Evolutionary conservation across 1,284 basidiomycete species (phyloP).

Genomic region (Malassezia japonica): DNA sequence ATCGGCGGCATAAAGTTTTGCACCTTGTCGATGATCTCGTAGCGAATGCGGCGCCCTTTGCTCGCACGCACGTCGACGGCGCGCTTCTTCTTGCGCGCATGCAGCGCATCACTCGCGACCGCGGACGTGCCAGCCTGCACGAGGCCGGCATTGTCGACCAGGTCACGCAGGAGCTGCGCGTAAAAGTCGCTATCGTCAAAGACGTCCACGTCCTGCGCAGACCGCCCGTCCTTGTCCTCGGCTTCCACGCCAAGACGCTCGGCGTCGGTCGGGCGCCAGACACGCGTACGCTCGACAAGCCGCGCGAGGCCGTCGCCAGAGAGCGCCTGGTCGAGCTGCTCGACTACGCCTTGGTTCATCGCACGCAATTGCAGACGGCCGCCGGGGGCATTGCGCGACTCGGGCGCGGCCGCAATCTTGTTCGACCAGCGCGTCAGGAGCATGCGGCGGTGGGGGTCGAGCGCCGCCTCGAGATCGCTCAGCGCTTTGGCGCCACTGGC

Average conservation of each 20-base stretch:
- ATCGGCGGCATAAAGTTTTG: slow-evolving; percentile 47
- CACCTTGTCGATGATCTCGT: slow-evolving; percentile 43
- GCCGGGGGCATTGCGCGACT: slow-evolving; percentile 14
- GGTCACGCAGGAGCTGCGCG: slow-evolving; percentile 34
- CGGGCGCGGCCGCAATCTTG: slow-evolving; percentile 26
- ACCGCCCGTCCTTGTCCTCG: neutral
- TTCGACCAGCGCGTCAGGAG: slow-evolving; percentile 33
- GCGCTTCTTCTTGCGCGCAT: slow-evolving; percentile 24
- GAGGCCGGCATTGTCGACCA: slow-evolving; percentile 32
- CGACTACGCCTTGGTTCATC: slow-evolving; percentile 28
- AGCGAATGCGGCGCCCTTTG: slow-evolving; percentile 41
- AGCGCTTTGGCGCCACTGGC: slow-evolving; percentile 18
- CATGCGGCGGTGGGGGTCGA: slow-evolving; percentile 16
- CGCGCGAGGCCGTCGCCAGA: slow-evolving; percentile 29
- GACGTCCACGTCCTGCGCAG: slow-evolving; percentile 22
- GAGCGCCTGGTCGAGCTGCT: slow-evolving; percentile 34
- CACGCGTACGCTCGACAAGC: slow-evolving; percentile 33
- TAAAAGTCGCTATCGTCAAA: slow-evolving; percentile 48
- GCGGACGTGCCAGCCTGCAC: slow-evolving; percentile 15
- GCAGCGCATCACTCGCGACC: slow-evolving; percentile 16
- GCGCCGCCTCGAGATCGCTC: slow-evolving; percentile 12
- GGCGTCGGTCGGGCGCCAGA: slow-evolving; percentile 23
- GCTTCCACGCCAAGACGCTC: neutral
- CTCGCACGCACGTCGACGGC: slow-evolving; percentile 36
- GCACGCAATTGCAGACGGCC: slow-evolving; percentile 25